Percentiles rank a stretch among this genome's conserved stretches.
Evolutionary conservation across 805 yeast genomes (phyloP).

Genomic region (Yarrowia deformans): DNA sequence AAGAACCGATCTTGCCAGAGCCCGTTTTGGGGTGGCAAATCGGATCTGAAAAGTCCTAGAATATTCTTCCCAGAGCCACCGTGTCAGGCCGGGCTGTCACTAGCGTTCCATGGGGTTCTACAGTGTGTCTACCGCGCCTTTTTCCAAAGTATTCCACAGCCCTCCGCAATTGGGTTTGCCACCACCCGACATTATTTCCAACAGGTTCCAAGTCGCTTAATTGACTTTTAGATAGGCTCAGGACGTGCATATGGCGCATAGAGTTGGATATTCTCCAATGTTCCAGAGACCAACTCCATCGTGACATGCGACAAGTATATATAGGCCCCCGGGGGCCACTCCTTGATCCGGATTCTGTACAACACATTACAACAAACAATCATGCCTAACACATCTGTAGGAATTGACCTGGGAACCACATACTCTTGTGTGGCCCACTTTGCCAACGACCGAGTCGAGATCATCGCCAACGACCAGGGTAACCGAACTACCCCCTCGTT

Average conservation of each 20-base stretch:
- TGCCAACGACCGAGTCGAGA: constrained; percentile 87
- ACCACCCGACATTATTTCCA: constrained; percentile 25
- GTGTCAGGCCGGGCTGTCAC: neutral
- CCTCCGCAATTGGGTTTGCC: constrained; percentile 29
- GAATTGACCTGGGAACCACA: constrained; percentile 97
- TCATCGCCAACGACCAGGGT: constrained; percentile 97
- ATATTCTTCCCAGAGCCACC: neutral
- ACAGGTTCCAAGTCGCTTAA: constrained; percentile 37
- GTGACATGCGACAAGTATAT: constrained; percentile 17
- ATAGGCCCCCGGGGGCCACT: constrained; percentile 6
- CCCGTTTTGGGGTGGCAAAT: neutral
- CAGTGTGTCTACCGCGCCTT: neutral
- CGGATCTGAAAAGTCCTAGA: neutral
- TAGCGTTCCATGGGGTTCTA: constrained; percentile 14
- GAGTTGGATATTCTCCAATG: constrained; percentile 33
- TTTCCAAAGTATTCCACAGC: constrained; percentile 28
- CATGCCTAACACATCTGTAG: constrained; percentile 62
- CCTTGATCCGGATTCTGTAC: neutral
- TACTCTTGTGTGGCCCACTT: constrained; percentile 97
- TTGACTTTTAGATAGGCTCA: constrained; percentile 35
- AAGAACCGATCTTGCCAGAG: neutral
- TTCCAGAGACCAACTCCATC: constrained; percentile 36
- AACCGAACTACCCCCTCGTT: constrained; percentile 97
- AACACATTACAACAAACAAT: constrained; percentile 38
- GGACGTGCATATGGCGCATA: constrained; percentile 20